Evolutionary conservation across 306 rosid genomes (phyloP).

Genomic region (Cicer pinnatifidum): DNA sequence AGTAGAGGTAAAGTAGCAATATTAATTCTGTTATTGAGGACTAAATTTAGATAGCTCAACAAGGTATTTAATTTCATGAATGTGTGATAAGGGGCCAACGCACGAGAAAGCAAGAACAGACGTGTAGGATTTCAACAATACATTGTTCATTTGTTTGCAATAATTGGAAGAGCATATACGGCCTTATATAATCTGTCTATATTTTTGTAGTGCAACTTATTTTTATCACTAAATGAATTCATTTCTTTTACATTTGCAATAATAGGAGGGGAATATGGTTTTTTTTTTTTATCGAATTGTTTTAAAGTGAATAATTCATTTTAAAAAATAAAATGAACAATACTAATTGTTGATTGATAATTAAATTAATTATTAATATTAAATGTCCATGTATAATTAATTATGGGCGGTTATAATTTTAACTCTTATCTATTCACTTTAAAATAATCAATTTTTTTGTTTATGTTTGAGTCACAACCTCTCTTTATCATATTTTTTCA

Average conservation of each 20-base stretch:
- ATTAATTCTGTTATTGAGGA: not conserved
- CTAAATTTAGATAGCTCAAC: not conserved
- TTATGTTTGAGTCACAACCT: not conserved
- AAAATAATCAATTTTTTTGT: too few relatives aligned
- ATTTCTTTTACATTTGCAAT: too few relatives aligned
- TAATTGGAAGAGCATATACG: slow-evolving; percentile 43
- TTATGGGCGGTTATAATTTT: too few relatives aligned
- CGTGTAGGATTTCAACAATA: slow-evolving; percentile 37
- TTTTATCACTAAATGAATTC: too few relatives aligned
- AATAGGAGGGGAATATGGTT: not conserved
- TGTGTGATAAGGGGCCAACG: slow-evolving; percentile 28
- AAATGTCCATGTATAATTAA: too few relatives aligned
- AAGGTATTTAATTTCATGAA: not conserved
- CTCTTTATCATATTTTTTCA: not conserved
- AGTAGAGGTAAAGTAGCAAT: not conserved
- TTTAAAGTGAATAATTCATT: too few relatives aligned
- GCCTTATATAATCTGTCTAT: not conserved
- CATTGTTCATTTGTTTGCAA: slow-evolving; percentile 34
- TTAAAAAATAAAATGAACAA: too few relatives aligned
- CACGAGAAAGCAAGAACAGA: slow-evolving; percentile 22
- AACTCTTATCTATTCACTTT: too few relatives aligned
- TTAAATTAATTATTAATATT: too few relatives aligned
- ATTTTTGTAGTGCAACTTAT: not conserved
- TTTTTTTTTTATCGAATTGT: too few relatives aligned
- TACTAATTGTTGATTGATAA: too few relatives aligned